A percentile compares a stretch with the other conserved stretches of the same genome.
These are phyloP conservation scores for Pythium aphanidermatum DNA, from an alignment of 352 stramenopile genomes.

Conservation along the genomic window DNA sequence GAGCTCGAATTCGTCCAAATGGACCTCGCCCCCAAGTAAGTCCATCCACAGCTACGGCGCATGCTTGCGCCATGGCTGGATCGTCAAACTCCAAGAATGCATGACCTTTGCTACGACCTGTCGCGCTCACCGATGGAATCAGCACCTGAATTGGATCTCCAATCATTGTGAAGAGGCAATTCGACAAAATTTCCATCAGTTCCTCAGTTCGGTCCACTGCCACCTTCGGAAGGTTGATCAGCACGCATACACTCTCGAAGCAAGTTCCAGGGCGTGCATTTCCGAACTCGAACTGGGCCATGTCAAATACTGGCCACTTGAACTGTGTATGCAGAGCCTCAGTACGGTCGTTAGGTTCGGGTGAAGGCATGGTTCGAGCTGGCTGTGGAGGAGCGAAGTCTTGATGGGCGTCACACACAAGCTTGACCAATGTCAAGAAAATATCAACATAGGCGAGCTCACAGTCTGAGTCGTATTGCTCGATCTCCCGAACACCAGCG, in stretches of 20 bases:
- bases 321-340: constrained; percentile 18
- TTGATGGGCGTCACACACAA: constrained; percentile 64
- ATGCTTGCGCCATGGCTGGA: constrained; percentile 44
- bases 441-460: constrained; percentile 80
- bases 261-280: constrained; percentile 69
- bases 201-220: constrained; percentile 65
- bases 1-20: constrained; percentile 58
- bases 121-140: constrained; percentile 56
- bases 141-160: constrained; percentile 79
- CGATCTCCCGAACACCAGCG: constrained; percentile 50
- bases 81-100: constrained; percentile 84
- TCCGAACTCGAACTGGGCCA: constrained; percentile 85
- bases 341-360: background rate
- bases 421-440: constrained; percentile 69
- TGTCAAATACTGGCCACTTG: constrained; percentile 87
- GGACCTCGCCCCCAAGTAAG: constrained; percentile 61
- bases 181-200: constrained; percentile 68
- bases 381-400: background rate
- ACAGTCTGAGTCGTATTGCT: constrained; percentile 63
- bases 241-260: constrained; percentile 77
- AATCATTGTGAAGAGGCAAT: constrained; percentile 74
- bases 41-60: constrained; percentile 54
- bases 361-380: background rate
- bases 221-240: constrained; percentile 80
- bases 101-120: constrained; percentile 63